Evolutionary conservation across 176 grass and related monocot genomes (phyloP).

Genomic region (Saccharum officinarum): DNA sequence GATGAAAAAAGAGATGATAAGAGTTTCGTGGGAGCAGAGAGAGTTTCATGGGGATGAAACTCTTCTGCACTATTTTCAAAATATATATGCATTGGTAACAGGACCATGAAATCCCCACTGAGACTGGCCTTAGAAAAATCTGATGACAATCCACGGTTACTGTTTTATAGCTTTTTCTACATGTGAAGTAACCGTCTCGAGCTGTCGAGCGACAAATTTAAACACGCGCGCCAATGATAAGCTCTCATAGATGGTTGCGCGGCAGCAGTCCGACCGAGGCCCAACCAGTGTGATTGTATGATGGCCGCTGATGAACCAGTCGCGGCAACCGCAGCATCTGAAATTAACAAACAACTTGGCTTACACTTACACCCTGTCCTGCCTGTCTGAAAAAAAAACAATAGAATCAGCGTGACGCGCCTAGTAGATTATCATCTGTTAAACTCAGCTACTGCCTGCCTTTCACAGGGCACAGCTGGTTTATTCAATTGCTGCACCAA

Average conservation of each 20-base stretch:
- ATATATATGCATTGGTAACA: too few relatives aligned
- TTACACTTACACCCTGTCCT: conserved; percentile 21
- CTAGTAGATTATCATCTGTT: conserved; percentile 3
- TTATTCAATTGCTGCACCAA: conserved; percentile 14
- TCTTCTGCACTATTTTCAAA: too few relatives aligned
- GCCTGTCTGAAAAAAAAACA: neutral
- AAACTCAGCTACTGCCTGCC: neutral
- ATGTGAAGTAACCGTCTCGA: neutral
- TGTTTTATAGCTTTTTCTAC: neutral
- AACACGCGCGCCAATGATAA: neutral
- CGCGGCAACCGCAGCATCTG: neutral
- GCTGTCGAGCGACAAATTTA: neutral
- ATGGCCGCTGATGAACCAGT: conserved; percentile 14
- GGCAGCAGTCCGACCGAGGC: neutral
- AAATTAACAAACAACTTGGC: neutral
- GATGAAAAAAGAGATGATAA: too few relatives aligned
- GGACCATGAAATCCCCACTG: too few relatives aligned
- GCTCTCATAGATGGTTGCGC: neutral
- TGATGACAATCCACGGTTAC: neutral
- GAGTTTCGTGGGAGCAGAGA: too few relatives aligned
- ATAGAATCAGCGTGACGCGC: neutral
- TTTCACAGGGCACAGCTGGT: neutral
- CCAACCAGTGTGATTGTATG: neutral
- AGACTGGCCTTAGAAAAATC: neutral
- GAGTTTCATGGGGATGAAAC: too few relatives aligned